Evolutionary conservation across 1,139 yeast species (phyloP).

Genomic region (Arxiozyma heterogenica): DNA sequence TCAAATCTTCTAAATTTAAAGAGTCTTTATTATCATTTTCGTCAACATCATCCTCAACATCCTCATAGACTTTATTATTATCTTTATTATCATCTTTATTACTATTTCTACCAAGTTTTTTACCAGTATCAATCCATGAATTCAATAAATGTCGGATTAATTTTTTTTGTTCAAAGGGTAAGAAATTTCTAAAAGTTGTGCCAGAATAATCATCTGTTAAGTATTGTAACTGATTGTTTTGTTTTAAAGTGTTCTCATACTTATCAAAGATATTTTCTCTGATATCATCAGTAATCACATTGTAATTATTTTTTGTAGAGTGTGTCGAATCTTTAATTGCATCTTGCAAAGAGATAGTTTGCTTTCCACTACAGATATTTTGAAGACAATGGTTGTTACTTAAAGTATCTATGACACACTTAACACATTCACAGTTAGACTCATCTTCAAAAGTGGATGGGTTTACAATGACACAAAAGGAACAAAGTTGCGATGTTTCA

Average conservation of each 20-base stretch:
- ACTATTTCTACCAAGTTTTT: too few species aligned
- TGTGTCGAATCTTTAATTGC: background rate
- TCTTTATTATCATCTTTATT: background rate
- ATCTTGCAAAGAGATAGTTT: background rate
- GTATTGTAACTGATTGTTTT: constrained; percentile 2
- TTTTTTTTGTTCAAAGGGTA: constrained; percentile 9
- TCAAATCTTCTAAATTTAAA: background rate
- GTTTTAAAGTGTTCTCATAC: background rate
- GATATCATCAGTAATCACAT: background rate
- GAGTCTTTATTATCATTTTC: background rate
- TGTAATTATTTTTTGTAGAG: background rate
- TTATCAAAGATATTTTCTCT: constrained; percentile 1
- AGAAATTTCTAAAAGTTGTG: constrained; percentile 9
- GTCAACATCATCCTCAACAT: background rate
- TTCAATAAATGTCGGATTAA: constrained; percentile 7
- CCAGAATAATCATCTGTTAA: constrained; percentile 5
- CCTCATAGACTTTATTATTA: too few species aligned
- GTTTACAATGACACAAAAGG: constrained; percentile 13
- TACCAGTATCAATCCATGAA: background rate
- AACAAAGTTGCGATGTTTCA: constrained; percentile 11
- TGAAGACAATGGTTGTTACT: constrained; percentile 10
- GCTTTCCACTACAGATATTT: constrained; percentile 7
- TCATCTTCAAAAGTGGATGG: constrained; percentile 8
- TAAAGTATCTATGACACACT: constrained; percentile 14
- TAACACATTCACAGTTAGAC: constrained; percentile 18